phyloP scores from a whole-genome alignment of 2,329 filamentous ascomycete species.

The Byssoonygena ceratinophila region DNA sequence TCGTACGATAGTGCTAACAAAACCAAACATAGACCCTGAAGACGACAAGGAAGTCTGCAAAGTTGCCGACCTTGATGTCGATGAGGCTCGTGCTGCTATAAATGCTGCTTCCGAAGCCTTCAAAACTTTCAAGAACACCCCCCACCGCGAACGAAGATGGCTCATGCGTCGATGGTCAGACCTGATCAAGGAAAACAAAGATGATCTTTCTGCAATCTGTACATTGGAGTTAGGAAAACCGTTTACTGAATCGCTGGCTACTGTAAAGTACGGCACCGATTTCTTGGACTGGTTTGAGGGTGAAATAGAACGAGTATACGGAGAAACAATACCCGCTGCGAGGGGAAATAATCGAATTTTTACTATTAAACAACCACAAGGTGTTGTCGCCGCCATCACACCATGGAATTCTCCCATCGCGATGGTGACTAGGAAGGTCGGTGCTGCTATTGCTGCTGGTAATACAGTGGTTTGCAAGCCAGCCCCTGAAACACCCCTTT shows the following conservation, averaged over 20 bases:
- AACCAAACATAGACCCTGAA: conserved; percentile 11
- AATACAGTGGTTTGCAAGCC: conserved; percentile 34
- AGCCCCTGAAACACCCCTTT: conserved; percentile 76
- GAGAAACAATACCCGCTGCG: conserved; percentile 9
- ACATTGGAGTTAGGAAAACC: conserved; percentile 16
- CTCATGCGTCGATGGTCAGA: conserved; percentile 18
- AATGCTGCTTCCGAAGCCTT: conserved; percentile 38
- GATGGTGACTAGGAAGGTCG: conserved; percentile 21
- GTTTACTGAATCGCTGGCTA: conserved; percentile 15
- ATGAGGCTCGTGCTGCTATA: conserved; percentile 10
- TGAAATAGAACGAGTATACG: conserved; percentile 8
- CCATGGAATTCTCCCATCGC: conserved; percentile 40
- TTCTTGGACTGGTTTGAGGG: conserved; percentile 12
- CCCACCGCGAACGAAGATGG: conserved; percentile 17
- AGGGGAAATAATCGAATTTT: conserved; percentile 9
- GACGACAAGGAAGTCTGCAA: conserved; percentile 11
- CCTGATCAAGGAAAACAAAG: conserved; percentile 16
- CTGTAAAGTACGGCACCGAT: conserved; percentile 14
- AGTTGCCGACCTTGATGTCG: conserved; percentile 9
- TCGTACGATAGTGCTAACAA: neutral
- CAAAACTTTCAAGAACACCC: conserved; percentile 42
- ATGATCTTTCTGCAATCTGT: conserved; percentile 36
- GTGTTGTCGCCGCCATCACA: conserved; percentile 37
- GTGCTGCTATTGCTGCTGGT: conserved; percentile 22
- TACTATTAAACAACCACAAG: conserved; percentile 10